A percentile compares a stretch with the other conserved stretches of the same genome.
Conservation (phyloP, 1,284 basidiomycete species). For the Microbotryomycetes sp. region DNA sequence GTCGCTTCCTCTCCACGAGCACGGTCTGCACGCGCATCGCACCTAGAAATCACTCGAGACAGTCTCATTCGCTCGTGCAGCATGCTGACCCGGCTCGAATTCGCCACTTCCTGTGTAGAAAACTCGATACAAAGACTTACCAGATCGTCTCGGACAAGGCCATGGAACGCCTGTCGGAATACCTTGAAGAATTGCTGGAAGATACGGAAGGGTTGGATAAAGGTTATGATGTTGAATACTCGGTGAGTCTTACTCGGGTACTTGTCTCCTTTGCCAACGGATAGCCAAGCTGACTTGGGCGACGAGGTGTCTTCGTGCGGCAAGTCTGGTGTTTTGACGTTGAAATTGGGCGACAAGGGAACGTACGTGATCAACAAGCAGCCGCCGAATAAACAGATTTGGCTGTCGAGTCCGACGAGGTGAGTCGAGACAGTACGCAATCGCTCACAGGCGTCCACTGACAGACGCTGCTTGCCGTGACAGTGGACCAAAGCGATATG, state of each 20-base stretch:
- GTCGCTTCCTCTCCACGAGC: no score
- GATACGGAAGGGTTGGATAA: conserved; percentile 41
- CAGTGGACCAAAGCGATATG: conserved; percentile 84
- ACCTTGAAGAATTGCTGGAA: conserved; percentile 71
- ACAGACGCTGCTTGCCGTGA: neutral
- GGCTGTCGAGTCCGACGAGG: conserved; percentile 74
- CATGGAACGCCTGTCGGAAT: conserved; percentile 74
- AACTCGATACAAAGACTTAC: conserved; percentile 62
- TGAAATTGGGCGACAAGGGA: conserved; percentile 70
- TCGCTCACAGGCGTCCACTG: neutral
- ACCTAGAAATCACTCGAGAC: no score
- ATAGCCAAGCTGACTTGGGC: neutral
- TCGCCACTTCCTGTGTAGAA: conserved; percentile 41
- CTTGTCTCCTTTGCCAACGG: neutral
- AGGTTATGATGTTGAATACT: conserved; percentile 84
- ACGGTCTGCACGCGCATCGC: no score
- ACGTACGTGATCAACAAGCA: conserved; percentile 99
- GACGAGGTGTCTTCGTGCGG: conserved; percentile 15
- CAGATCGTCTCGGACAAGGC: conserved; percentile 68
- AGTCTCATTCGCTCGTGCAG: no score
- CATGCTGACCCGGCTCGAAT: neutral
- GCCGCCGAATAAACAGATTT: conserved; percentile 97
- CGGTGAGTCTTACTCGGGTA: conserved; percentile 64
- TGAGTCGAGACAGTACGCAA: neutral
- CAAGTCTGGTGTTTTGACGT: conserved; percentile 82